phyloP scores from a whole-genome alignment of 805 yeast species.

The Kazachstania psychrophila region DNA sequence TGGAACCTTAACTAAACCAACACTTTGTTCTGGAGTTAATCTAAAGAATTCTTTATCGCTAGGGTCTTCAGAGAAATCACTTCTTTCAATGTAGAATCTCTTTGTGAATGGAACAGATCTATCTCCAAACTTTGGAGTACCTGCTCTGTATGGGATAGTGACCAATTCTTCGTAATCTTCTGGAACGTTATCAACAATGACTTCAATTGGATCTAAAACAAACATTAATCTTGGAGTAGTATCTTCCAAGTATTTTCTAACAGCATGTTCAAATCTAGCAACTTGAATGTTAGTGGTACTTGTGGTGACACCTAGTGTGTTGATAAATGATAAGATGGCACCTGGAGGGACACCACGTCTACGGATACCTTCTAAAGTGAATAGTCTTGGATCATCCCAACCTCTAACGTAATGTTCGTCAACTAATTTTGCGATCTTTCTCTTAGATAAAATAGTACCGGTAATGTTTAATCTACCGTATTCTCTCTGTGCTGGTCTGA shows the following conservation, averaged over 20 bases:
- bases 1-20: conserved; percentile 89
- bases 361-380: conserved; percentile 85
- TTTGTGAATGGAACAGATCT: conserved; percentile 70
- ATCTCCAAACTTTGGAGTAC: conserved; percentile 65
- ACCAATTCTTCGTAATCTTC: conserved; percentile 65
- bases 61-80: conserved; percentile 69
- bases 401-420: conserved; percentile 75
- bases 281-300: conserved; percentile 86
- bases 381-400: conserved; percentile 98
- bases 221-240: conserved; percentile 93
- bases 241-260: conserved; percentile 79
- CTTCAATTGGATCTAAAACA: conserved; percentile 76
- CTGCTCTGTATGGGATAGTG: conserved; percentile 85
- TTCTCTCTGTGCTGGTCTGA: conserved; percentile 98
- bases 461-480: conserved; percentile 93
- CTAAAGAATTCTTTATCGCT: conserved; percentile 70
- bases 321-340: conserved; percentile 84
- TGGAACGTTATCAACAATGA: conserved; percentile 70
- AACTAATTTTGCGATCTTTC: conserved; percentile 91
- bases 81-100: conserved; percentile 72
- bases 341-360: conserved; percentile 99
- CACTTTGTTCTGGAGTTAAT: conserved; percentile 87
- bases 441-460: conserved; percentile 89
- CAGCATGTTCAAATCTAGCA: conserved; percentile 78
- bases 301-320: conserved; percentile 95